Evolutionary conservation across 495 filamentous ascomycete species (phyloP).

Genomic region (Trichoderma reesei): DNA sequence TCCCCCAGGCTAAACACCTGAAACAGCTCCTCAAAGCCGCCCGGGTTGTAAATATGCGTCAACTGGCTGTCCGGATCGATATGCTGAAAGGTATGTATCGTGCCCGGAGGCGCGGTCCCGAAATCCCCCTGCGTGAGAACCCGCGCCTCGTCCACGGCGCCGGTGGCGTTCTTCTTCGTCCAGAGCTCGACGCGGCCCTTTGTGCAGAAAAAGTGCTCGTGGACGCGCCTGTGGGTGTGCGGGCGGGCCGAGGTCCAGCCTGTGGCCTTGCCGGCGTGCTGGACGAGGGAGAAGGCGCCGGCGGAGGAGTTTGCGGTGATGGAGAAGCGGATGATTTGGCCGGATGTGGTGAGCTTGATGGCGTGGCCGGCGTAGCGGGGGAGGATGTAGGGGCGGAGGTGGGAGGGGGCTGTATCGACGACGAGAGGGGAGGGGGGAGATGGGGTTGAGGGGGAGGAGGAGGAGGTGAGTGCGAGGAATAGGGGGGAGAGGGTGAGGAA

Average conservation of each 20-base stretch:
- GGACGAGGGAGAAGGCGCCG: neutral
- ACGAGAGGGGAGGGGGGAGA: neutral
- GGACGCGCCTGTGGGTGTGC: neutral
- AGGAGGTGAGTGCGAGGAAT: too few relatives aligned
- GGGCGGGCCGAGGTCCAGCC: neutral
- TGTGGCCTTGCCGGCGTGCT: neutral
- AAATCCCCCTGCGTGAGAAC: neutral
- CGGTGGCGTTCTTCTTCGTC: conserved; percentile 5
- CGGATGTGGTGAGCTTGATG: neutral
- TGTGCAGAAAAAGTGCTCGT: conserved; percentile 8
- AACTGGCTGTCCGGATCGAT: conserved; percentile 5
- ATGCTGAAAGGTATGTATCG: neutral
- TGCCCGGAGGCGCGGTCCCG: neutral
- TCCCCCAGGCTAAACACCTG: neutral
- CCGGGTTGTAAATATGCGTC: conserved; percentile 3
- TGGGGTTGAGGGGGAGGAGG: too few relatives aligned
- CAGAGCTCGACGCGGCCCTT: neutral
- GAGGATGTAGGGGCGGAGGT: conserved; percentile 5
- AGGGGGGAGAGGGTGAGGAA: too few relatives aligned
- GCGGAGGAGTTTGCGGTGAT: neutral
- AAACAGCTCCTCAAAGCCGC: neutral
- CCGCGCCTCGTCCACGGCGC: neutral
- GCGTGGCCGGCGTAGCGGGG: neutral
- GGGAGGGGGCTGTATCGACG: neutral
- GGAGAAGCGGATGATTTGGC: conserved; percentile 8